These are phyloP conservation scores for Graphium sp. DNA, from an alignment of 2,329 filamentous ascomycete species.

Conservation along the genomic window DNA sequence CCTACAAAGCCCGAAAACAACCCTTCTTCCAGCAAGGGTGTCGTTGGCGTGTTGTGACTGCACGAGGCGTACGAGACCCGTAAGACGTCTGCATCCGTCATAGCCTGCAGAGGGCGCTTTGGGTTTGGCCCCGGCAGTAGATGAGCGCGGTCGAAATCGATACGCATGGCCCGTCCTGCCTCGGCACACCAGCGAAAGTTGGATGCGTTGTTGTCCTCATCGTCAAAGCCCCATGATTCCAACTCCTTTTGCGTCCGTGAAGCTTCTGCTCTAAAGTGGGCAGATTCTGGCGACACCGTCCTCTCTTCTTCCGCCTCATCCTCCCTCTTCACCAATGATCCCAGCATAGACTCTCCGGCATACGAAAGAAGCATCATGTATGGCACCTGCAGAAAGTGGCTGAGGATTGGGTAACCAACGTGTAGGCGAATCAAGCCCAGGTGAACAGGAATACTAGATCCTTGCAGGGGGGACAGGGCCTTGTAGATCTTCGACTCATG, in stretches of 20 bases:
- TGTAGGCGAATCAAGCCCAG: not conserved
- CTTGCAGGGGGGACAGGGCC: not conserved
- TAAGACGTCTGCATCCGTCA: constrained; percentile 5
- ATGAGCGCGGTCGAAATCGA: not conserved
- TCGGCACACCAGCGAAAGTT: not conserved
- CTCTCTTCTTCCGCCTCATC: constrained; percentile 8
- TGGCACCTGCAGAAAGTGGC: not conserved
- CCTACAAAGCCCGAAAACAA: too few relatives aligned
- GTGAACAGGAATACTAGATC: not conserved
- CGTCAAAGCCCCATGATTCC: not conserved
- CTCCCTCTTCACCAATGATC: constrained; percentile 6
- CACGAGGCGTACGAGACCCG: constrained; percentile 7
- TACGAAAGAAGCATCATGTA: not conserved
- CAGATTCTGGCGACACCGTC: too few relatives aligned
- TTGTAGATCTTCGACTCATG: not conserved
- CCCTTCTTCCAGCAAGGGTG: constrained; percentile 10
- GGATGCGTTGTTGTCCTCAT: not conserved
- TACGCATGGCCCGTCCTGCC: not conserved
- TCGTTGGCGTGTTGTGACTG: constrained; percentile 11
- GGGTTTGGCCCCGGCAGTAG: not conserved
- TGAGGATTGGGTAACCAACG: not conserved
- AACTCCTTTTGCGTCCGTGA: not conserved
- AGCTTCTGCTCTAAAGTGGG: too few relatives aligned
- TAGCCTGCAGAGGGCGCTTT: too few relatives aligned
- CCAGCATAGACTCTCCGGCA: constrained; percentile 4